Conservation (phyloP, 1,284 basidiomycete genomes). For the Afroboletus lepidellus region DNA sequence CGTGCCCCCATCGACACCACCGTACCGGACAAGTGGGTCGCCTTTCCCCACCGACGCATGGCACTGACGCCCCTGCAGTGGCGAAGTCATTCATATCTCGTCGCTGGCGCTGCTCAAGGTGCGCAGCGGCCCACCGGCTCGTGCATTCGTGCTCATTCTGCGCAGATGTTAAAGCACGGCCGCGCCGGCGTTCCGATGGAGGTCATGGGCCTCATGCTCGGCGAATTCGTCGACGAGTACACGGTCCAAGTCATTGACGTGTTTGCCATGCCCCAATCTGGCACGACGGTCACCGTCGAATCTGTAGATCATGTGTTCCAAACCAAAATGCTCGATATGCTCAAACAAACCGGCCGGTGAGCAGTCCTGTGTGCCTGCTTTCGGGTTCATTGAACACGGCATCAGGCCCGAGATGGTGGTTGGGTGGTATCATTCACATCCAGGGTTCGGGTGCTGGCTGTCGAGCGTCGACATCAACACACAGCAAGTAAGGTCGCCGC, state of each 20-base stretch:
- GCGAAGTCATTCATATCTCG: constrained; percentile 96
- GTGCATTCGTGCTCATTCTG: constrained; percentile 2
- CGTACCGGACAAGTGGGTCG: constrained; percentile 71
- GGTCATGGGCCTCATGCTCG: constrained; percentile 99
- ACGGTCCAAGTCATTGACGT: constrained; percentile 98
- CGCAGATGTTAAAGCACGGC: constrained; percentile 98
- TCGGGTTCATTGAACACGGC: constrained; percentile 6
- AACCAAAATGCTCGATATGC: constrained; percentile 98
- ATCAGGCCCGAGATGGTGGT: constrained; percentile 96
- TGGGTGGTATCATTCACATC: constrained; percentile 99
- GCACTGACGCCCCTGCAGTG: constrained; percentile 48
- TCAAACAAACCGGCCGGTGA: constrained; percentile 97
- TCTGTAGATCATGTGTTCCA: constrained; percentile 99
- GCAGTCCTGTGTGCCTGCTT: constrained; percentile 1
- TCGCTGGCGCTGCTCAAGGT: constrained; percentile 92
- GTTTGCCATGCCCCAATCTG: constrained; percentile 99
- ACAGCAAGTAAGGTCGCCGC: constrained; percentile 70
- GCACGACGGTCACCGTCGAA: constrained; percentile 97
- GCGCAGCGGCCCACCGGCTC: constrained; percentile 2
- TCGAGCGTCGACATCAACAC: constrained; percentile 99
- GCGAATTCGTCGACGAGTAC: constrained; percentile 99
- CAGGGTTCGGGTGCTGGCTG: constrained; percentile 99
- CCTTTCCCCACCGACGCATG: constrained; percentile 4
- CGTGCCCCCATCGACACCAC: constrained; percentile 44
- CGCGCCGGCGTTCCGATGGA: constrained; percentile 99